Conservation (phyloP, 305 asterid species). For the Fraxinus nigra region DNA sequence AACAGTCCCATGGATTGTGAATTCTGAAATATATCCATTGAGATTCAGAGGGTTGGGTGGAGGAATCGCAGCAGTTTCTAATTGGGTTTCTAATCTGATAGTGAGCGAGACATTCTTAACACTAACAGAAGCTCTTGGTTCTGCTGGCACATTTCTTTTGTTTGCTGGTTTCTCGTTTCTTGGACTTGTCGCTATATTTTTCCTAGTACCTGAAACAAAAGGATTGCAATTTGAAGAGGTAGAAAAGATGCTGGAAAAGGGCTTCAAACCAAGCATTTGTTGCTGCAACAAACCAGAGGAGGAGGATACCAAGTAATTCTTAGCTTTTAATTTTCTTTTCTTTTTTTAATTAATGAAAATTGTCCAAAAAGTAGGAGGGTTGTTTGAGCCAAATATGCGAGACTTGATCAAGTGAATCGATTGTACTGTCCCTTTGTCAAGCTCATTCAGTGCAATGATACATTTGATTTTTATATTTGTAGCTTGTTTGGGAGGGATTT, state of each 20-base stretch:
- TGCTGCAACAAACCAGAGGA: constrained; percentile 25
- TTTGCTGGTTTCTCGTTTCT: constrained; percentile 63
- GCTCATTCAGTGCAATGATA: background rate
- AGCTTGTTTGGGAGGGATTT: no score
- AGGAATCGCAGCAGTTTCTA: constrained; percentile 78
- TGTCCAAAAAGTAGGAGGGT: background rate
- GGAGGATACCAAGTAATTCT: background rate
- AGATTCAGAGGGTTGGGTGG: constrained; percentile 72
- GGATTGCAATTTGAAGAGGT: constrained; percentile 77
- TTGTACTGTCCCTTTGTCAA: background rate
- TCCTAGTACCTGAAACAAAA: constrained; percentile 75
- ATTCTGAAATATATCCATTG: constrained; percentile 79
- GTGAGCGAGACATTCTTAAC: constrained; percentile 75
- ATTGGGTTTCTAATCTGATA: constrained; percentile 78
- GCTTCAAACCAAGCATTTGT: constrained; percentile 49
- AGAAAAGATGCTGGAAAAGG: constrained; percentile 70
- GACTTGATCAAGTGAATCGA: background rate
- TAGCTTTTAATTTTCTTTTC: background rate
- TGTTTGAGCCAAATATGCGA: background rate
- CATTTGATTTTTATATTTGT: background rate
- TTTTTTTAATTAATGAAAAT: background rate
- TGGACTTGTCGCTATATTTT: constrained; percentile 58
- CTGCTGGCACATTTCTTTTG: constrained; percentile 65
- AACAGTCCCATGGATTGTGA: constrained; percentile 79
- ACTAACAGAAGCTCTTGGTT: constrained; percentile 57